Base-by-base conservation (phyloP, 192 early-diverging fungal species). In the Rhizophagus sp. region DNA sequence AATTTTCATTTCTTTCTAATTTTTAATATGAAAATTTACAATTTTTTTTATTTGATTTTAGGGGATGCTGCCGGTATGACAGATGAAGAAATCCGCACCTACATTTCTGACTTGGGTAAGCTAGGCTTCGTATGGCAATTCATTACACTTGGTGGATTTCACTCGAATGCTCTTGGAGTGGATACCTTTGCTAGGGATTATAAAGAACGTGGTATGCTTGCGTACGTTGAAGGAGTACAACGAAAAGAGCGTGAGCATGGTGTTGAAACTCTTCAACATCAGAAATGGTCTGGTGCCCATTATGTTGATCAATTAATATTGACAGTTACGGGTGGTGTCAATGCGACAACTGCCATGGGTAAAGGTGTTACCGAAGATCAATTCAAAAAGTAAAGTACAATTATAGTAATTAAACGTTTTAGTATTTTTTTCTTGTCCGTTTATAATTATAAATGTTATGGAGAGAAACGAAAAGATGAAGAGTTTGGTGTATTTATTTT, bases 101-200 rank as follows among this genome's bases (percentile, higher is more conserved):
- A 94, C 83, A 92, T 97, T 68, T 83, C 84, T 24, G 91, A 95
- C 75, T 88, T 99, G 33, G 96, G 94, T 76, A 90, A 89, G 83
- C 89, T 97, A 11, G 96, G 97, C n/a, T 98, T 98, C 88, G 90
- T 89, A 49, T 99, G 97, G 96, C 96, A 99, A 87, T 99, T 99
- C 84, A 98, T 97, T 81, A 99, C 97, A 22, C 88, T 99, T 36
- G 96, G 92, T 81, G 97, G 97, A 84, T 93, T 97, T 89, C 96
- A 97, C 82, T 94, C 94, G 76, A 94, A 96, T 80, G 95, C 96
- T 1, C 88, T 99, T 39, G 95, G 93, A 11, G 88, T 66, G 65
- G 85, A 86, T 65, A 82, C 93, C 65, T 97, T 99, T 89, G 95
- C 97, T 24, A 90, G 92, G 68, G 89, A 94, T 81, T 99, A 93